phyloP scores from a whole-genome alignment of 2,329 filamentous ascomycete genomes.

The Elsinoe necatrix region DNA sequence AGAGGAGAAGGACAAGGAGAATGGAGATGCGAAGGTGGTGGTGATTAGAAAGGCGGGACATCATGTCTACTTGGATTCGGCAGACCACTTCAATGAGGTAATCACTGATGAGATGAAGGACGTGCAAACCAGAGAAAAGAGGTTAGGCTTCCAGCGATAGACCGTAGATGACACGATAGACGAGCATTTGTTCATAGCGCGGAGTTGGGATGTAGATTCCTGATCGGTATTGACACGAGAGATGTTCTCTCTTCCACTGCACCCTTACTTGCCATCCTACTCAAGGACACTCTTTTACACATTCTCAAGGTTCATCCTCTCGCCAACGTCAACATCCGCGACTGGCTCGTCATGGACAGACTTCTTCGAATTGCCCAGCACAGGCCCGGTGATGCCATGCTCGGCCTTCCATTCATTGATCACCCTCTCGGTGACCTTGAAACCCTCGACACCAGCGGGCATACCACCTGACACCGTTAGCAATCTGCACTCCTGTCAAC shows the following conservation, averaged over 20 bases:
- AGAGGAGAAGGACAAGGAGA: not conserved
- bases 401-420: conserved; percentile 45
- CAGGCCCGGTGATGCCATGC: conserved; percentile 17
- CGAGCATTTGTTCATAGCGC: conserved; percentile 3
- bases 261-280: not conserved
- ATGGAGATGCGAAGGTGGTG: conserved; percentile 6
- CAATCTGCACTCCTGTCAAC: not conserved
- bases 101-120: conserved; percentile 60
- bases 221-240: not conserved
- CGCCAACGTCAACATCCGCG: conserved; percentile 5
- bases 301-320: conserved; percentile 13
- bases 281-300: not conserved
- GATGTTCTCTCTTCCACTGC: not conserved
- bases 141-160: conserved; percentile 18
- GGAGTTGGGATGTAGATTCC: conserved; percentile 8
- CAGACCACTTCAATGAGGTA: conserved; percentile 60
- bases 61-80: conserved; percentile 63
- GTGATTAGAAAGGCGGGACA: conserved; percentile 53
- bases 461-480: conserved; percentile 33
- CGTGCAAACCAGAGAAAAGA: conserved; percentile 39
- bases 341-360: not conserved
- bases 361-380: conserved; percentile 13
- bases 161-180: conserved; percentile 1
- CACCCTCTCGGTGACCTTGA: conserved; percentile 44
- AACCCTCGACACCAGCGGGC: conserved; percentile 47